Evolutionary conservation across 352 stramenopile genomes (phyloP).

Genomic region (Phytopythium cucurbitacearum): DNA sequence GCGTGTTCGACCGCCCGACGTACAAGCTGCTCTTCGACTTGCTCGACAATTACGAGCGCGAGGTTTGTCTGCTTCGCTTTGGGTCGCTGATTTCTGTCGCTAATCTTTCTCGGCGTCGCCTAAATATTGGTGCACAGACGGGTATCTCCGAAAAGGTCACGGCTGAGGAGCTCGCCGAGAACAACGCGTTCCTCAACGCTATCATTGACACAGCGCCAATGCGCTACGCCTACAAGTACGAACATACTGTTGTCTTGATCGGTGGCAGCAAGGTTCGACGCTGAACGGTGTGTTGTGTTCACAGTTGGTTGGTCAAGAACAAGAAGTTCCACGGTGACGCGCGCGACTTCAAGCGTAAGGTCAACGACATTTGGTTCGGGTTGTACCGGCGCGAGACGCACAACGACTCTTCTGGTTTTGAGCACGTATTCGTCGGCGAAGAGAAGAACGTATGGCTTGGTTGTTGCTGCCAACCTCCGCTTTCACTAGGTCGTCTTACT

Average conservation of each 20-base stretch:
- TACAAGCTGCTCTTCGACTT: conserved; percentile 89
- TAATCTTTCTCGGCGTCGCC: conserved; percentile 3
- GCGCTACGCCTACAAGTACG: conserved; percentile 90
- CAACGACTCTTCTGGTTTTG: conserved; percentile 93
- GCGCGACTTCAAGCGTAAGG: conserved; percentile 83
- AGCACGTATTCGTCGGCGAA: conserved; percentile 97
- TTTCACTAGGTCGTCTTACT: not conserved
- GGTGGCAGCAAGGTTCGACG: too few species aligned
- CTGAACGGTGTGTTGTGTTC: not conserved
- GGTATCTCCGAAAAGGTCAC: conserved; percentile 88
- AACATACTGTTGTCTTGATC: too few species aligned
- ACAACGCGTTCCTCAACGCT: conserved; percentile 89
- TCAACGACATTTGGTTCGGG: conserved; percentile 95
- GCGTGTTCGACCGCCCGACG: conserved; percentile 87
- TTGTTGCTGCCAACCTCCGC: not conserved
- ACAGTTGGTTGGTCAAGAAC: conserved; percentile 79
- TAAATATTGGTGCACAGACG: conserved; percentile 29
- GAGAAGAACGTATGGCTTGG: conserved; percentile 81
- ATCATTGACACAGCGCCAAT: conserved; percentile 91
- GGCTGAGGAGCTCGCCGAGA: conserved; percentile 85
- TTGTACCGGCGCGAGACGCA: conserved; percentile 87
- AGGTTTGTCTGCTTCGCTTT: conserved; percentile 22
- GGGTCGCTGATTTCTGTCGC: not conserved
- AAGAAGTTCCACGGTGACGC: conserved; percentile 77
- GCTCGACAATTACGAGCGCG: conserved; percentile 88